A percentile compares a stretch with the other conserved stretches of the same genome.
Conservation (phyloP, 139 green algal genomes). For the Chlorella sp. region DNA sequence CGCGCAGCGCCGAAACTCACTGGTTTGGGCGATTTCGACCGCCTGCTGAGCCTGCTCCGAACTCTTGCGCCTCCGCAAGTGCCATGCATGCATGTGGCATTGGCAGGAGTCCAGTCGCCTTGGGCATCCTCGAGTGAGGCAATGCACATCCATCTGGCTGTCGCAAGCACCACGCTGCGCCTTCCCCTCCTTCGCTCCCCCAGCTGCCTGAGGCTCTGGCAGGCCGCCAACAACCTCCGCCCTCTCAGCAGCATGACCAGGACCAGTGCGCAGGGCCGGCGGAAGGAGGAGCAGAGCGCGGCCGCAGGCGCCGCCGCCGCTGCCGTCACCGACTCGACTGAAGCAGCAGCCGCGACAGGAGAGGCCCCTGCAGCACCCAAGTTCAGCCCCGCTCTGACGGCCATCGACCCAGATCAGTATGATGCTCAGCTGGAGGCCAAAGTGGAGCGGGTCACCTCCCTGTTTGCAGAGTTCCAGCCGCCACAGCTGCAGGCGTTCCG, state of each 20-base stretch:
- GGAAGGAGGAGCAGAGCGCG: not conserved
- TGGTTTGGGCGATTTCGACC: no score
- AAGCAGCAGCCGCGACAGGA: not conserved
- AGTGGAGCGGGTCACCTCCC: constrained; percentile 37
- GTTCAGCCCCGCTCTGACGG: constrained; percentile 36
- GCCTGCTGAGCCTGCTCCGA: no score
- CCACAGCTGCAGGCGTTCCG: constrained; percentile 65
- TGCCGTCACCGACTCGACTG: not conserved
- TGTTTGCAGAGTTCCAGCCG: constrained; percentile 64
- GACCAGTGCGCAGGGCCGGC: constrained; percentile 7
- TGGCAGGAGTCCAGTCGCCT: no score
- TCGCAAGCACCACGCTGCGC: no score
- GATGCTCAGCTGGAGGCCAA: constrained; percentile 70
- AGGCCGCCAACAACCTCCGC: no score
- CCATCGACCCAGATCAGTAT: constrained; percentile 54
- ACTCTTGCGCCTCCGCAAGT: no score
- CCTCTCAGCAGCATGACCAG: constrained; percentile 6
- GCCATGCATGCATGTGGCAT: no score
- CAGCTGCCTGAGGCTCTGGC: no score
- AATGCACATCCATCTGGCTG: no score
- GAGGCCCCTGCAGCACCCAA: not conserved
- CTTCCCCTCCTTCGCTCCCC: no score
- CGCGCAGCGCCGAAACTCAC: no score
- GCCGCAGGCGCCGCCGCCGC: not conserved
- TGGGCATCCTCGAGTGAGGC: no score